Evolutionary conservation across 2,329 filamentous ascomycete genomes (phyloP), one percentile per base, ranked within the genome.

Genomic region (Fusarium guadeloupense): DNA sequence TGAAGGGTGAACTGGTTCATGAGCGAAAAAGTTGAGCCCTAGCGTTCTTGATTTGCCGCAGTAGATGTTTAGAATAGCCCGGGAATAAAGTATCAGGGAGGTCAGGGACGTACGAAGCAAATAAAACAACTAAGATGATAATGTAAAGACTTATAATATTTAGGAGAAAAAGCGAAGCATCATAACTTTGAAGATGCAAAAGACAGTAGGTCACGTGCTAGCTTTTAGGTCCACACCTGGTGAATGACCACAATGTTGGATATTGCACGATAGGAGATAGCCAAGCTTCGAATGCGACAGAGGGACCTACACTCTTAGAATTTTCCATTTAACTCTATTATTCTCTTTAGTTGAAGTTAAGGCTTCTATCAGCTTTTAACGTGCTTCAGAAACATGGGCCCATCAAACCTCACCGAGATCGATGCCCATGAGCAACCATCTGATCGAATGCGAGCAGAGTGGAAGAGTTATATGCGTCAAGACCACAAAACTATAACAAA

Each of bases 371-470:
- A 20, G 4, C 31, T 37, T 19, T 20, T 21, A 19, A 16, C 19
- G 13, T 23, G 45, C n/a, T n/a, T 31, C 37, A 43, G 38, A 20
- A 59, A 38, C 51, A 74, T 75, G 72, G 54, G 67, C 8, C 42
- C 68, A 6, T 50, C 58, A 35, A 65, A 59, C n/a, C 69, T 72
- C 38, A 54, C 62, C 8, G 79, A 81, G 17, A 79, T 93, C 4
- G 90, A 96, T 75, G 89, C 93, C 23, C 86, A 94, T 73, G 87
- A 92, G 74, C 87, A 88, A 67, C 91, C 93, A 2, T 91, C 93
- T 4, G 85, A 88, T 12, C 75, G 80, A 43, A 80, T 97, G 64
- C 87, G 88, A 59, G 78, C 83, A 39, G 78, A 87, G 48, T 97
- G 92, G 85, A 97, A 97, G 74, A 78, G 78, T 35, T 92, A 89